phyloP scores from a whole-genome alignment of 1,139 yeast genomes.

The Suhomyces chickasaworum region DNA sequence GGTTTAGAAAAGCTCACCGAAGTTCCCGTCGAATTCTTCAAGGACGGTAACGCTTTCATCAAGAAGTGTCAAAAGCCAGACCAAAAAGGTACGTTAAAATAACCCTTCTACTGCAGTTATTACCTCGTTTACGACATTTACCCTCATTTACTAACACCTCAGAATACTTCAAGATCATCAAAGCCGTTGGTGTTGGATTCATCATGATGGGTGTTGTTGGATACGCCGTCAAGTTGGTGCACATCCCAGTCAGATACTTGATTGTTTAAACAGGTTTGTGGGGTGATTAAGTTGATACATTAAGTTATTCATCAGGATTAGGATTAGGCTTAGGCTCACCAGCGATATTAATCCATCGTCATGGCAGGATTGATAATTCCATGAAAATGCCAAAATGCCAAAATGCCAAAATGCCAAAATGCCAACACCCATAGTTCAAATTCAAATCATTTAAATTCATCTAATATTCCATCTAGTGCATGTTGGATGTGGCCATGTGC shows the following conservation, averaged over 20 bases:
- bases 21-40: constrained; percentile 87
- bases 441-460: background rate
- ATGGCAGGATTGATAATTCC: no score
- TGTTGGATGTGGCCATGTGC: background rate
- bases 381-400: no score
- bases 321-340: no score
- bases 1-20: constrained; percentile 84
- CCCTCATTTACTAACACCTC: constrained; percentile 28
- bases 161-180: constrained; percentile 85
- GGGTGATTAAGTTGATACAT: no score
- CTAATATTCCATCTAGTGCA: background rate
- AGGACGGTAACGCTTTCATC: constrained; percentile 86
- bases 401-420: no score
- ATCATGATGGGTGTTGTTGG: constrained; percentile 98
- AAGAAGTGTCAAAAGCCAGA: constrained; percentile 93
- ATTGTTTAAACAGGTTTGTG: constrained; percentile 64
- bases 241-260: constrained; percentile 95
- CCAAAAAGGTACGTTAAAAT: constrained; percentile 60
- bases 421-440: background rate
- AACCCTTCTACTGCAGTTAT: background rate
- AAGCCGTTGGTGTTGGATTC: constrained; percentile 97
- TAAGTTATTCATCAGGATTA: no score
- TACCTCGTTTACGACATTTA: no score
- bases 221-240: constrained; percentile 89
- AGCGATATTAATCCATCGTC: no score